Percentiles rank a stretch among this genome's conserved stretches.
phyloP scores from a whole-genome alignment of 1,284 basidiomycete species.

The Ceratobasidium sp. region DNA sequence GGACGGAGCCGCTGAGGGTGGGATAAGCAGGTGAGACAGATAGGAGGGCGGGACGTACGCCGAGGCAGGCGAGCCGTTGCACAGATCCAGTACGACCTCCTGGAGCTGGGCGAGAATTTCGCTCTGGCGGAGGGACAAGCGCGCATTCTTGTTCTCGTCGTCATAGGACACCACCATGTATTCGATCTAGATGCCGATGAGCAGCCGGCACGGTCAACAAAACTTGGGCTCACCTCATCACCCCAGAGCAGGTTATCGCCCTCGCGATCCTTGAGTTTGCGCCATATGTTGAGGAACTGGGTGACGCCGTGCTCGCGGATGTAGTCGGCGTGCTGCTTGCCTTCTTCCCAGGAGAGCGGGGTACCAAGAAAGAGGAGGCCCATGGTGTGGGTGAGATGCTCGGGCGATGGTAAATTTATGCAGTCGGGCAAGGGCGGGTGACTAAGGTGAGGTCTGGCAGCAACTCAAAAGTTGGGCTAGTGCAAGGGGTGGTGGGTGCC shows the following conservation, averaged over 20 bases:
- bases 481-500: background rate
- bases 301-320: slow-evolving; percentile 93
- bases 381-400: slow-evolving; percentile 63
- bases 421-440: background rate
- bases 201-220: background rate
- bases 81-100: slow-evolving; percentile 42
- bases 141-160: slow-evolving; percentile 80
- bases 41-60: slow-evolving; percentile 42
- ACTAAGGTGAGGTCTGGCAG: slow-evolving; percentile 5
- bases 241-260: slow-evolving; percentile 98
- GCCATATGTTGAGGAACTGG: slow-evolving; percentile 95
- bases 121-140: slow-evolving; percentile 89
- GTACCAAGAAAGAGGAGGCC: slow-evolving; percentile 95
- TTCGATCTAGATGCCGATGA: slow-evolving; percentile 73
- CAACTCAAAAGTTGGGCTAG: background rate
- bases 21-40: background rate
- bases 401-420: background rate
- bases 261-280: slow-evolving; percentile 88
- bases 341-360: slow-evolving; percentile 91
- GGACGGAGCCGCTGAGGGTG: slow-evolving; percentile 70
- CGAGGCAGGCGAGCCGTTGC: slow-evolving; percentile 36
- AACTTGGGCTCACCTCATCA: slow-evolving; percentile 79
- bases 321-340: slow-evolving; percentile 88
- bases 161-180: slow-evolving; percentile 96
- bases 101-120: slow-evolving; percentile 89